Base-by-base conservation (phyloP, 805 yeast genomes). In the Candida vaughaniae region DNA sequence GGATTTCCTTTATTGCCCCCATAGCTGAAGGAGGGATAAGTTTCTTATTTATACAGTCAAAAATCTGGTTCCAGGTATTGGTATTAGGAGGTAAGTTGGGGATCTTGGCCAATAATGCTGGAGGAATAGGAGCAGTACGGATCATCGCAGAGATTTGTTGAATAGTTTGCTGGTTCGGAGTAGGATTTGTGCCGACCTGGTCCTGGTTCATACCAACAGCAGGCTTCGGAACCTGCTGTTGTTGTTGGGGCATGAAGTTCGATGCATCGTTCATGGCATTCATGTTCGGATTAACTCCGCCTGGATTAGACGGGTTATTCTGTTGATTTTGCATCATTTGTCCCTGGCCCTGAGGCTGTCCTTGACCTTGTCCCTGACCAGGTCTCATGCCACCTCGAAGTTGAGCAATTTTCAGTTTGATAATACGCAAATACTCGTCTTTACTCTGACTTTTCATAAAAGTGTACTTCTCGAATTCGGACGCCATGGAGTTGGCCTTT, bases 51-150 rank as follows among this genome's bases (percentile, higher is more conserved):
- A 79, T 60, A 47, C 80, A 72, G 28, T 80, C 82, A 57, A 80
- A 77, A 19, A 87, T 78, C 53, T 80, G 85, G 16, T 78, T 76
- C 96, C 96, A 89, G 5, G 95, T 85, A 47, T 75, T 81, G 19
- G 81, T 81, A 33, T 80, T 82, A 10, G 82, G 81, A 0, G 96
- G 96, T 22, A 87, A 66, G 31, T 76, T 82, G 7, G 95, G 95
- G 31, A 87, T 74, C 49, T 77, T 77, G 36, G 73, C 69, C 15
- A 87, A 60, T 17, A 87, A 57, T 2, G 78, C 75, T 11, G 75
- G 75, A 0, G 95, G 95, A 34, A 89, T 86, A 3, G 86, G 88
- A 2, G 78, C 64, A 29, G 77, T 78, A 43, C 82, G 76, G 53
- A 85, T 69, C 46, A 73, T 55, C 33, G 58, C 56, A 29, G 60